These are phyloP conservation scores for Aspergillus cavernicola DNA, from an alignment of 495 filamentous ascomycete species.

Conservation along the genomic window DNA sequence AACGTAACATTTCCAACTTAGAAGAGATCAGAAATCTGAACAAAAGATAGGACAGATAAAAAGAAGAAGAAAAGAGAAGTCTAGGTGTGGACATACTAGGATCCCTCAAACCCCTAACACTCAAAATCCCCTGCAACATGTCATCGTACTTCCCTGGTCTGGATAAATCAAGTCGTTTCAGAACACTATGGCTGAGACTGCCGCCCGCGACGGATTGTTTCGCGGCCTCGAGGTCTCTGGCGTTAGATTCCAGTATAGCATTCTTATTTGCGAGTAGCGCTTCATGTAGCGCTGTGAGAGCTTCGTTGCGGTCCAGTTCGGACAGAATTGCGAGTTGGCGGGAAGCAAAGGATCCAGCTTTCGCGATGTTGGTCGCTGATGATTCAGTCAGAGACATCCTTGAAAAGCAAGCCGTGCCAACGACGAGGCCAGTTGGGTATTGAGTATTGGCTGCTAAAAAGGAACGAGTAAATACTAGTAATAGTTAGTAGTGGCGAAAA, in stretches of 20 bases:
- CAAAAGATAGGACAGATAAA: neutral
- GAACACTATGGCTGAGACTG: conserved; percentile 72
- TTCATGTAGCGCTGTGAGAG: conserved; percentile 74
- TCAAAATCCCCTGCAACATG: conserved; percentile 93
- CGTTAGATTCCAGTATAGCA: conserved; percentile 81
- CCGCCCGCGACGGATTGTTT: conserved; percentile 67
- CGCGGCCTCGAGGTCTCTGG: conserved; percentile 71
- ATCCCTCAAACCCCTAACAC: conserved; percentile 82
- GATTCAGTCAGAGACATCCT: conserved; percentile 75
- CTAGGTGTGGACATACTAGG: conserved; percentile 71
- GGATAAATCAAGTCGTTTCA: conserved; percentile 85
- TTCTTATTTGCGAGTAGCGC: conserved; percentile 64
- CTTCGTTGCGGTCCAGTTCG: conserved; percentile 68
- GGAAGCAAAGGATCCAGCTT: conserved; percentile 66
- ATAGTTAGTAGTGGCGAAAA: no score
- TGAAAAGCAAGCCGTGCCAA: neutral
- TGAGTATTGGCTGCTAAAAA: no score
- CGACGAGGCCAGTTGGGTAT: no score
- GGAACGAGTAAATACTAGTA: no score
- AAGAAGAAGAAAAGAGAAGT: neutral
- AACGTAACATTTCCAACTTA: conserved; percentile 81
- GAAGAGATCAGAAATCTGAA: conserved; percentile 9
- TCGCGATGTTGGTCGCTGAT: conserved; percentile 61
- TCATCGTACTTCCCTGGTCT: conserved; percentile 92
- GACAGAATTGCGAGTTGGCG: conserved; percentile 64